Evolutionary conservation across 148 eudicot species (phyloP).

Genomic region (Limonium bicolor): DNA sequence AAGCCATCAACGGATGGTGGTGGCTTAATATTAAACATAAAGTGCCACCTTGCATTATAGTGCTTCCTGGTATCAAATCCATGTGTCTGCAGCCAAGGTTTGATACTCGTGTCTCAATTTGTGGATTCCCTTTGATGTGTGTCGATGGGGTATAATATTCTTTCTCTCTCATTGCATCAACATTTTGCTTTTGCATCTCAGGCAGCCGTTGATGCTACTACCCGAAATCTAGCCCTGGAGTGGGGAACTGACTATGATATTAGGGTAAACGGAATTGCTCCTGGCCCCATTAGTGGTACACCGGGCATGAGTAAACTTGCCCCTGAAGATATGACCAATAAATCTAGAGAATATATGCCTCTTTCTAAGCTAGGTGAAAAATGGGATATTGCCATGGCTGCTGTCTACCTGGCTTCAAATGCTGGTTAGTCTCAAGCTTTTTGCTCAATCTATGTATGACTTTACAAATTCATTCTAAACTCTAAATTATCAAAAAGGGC

Average conservation of each 20-base stretch:
- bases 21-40: constrained; percentile 67
- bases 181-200: constrained; percentile 9
- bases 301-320: constrained; percentile 83
- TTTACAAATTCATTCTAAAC: too few relatives aligned
- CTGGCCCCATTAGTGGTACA: constrained; percentile 89
- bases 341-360: constrained; percentile 43
- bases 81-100: constrained; percentile 98
- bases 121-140: constrained; percentile 21
- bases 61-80: constrained; percentile 93
- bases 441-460: neutral
- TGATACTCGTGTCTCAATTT: constrained; percentile 1
- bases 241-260: constrained; percentile 98
- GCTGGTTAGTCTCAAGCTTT: constrained; percentile 49
- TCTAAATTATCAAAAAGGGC: neutral
- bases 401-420: constrained; percentile 76
- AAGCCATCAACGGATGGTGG: constrained; percentile 45
- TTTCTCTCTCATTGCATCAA: neutral
- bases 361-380: constrained; percentile 82
- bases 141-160: constrained; percentile 17
- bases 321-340: constrained; percentile 50
- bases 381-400: constrained; percentile 97
- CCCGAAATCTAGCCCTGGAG: constrained; percentile 87
- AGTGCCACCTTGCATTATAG: constrained; percentile 98
- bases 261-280: constrained; percentile 90
- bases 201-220: constrained; percentile 95